Base-by-base conservation (phyloP, 202 grass and related monocot genomes). In the Dendrocalamus latiflorus region DNA sequence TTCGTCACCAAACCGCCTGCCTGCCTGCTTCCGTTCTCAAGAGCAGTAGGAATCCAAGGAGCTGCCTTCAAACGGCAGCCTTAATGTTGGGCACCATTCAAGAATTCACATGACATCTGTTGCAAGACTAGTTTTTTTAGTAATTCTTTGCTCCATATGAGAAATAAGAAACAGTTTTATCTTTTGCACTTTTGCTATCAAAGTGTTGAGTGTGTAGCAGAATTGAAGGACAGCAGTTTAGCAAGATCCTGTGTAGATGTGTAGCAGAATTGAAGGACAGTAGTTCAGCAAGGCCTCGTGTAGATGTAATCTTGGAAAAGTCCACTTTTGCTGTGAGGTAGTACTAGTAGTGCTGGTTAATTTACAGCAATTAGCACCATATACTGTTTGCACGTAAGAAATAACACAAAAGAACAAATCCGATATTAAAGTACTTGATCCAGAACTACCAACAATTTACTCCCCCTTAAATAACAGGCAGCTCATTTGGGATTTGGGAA, bases 101-200 rank as follows among this genome's bases (percentile, higher is more conserved):
- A 63, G 38, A 80, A 87, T 49, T 68, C 72, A 64, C 86, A 89
- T 91, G 74, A 47, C 80, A 80, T 87, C 72, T 84, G 75, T 74
- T 83, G 71, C 83, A 76, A 87, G 26, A 56, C 47, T 26, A 48
- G 36, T 25, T 45, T 18, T 33, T 81, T 15, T 66, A 25, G 58
- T 17, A 53, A 8, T 80, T 66, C 61, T 47, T 56, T 13, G 9
- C 50, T 75, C 77, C 60, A 68, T 59, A 59, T 59, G 68, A 67
- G 68, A 15, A 81, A 74, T 28, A 65, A n/a, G 20, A 75, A 64
- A 58, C 45, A 17, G 70, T 59, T 68, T 58, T 49, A 21, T 57
- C 58, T 64, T 84, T 81, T 81, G 73, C 74, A 44, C 42, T 82
- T 86, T 82, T 74, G 18, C 4, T 55, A 79, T 28, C 37, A 34